Conservation (phyloP, 495 filamentous ascomycete genomes). For the Lasiosphaeria ovina region DNA sequence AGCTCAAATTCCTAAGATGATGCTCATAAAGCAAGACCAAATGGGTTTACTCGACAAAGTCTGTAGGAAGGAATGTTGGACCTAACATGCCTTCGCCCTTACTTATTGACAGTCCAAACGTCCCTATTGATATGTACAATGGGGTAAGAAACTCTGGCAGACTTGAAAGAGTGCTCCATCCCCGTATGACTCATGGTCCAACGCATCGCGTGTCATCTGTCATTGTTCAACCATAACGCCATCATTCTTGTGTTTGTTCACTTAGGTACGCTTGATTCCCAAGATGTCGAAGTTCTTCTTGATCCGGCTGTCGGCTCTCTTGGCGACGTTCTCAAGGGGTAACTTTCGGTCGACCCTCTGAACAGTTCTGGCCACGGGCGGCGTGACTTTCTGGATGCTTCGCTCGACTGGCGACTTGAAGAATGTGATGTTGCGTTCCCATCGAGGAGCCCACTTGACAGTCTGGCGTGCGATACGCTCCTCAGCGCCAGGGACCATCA, state of each 20-base stretch:
- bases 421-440: constrained; percentile 50
- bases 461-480: constrained; percentile 45
- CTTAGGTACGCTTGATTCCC: constrained; percentile 17
- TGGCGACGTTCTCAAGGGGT: constrained; percentile 46
- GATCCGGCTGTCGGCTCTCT: constrained; percentile 40
- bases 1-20: not conserved
- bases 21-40: not conserved
- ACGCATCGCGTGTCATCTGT: not conserved
- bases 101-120: too few relatives aligned
- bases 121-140: too few relatives aligned
- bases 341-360: constrained; percentile 39
- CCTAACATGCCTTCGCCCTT: not conserved
- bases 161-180: not conserved
- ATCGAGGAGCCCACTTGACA: constrained; percentile 46
- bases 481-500: constrained; percentile 46
- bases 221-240: not conserved
- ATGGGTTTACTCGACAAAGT: not conserved
- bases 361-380: constrained; percentile 40
- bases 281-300: constrained; percentile 38
- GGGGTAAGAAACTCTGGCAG: not conserved
- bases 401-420: constrained; percentile 43
- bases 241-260: not conserved
- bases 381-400: constrained; percentile 41
- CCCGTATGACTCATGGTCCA: too few relatives aligned
- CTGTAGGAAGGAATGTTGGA: not conserved